A percentile compares a stretch with the other conserved stretches of the same genome.
These are phyloP conservation scores for Mycena albidolilacea DNA, from an alignment of 768 basidiomycete genomes.

Conservation along the genomic window DNA sequence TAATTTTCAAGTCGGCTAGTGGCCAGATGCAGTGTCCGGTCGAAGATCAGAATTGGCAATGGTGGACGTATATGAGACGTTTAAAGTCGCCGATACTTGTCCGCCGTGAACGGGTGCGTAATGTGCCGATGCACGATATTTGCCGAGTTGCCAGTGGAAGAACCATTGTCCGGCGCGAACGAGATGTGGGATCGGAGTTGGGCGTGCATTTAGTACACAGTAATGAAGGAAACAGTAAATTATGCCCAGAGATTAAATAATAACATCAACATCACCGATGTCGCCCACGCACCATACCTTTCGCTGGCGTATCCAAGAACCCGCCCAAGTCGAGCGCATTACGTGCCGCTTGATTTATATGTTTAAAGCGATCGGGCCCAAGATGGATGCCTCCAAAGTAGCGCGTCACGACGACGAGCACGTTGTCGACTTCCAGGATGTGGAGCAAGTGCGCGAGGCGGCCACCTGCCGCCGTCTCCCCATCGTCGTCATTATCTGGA, in stretches of 20 bases:
- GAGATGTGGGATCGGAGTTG: background rate
- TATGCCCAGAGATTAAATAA: background rate
- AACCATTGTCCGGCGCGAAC: background rate
- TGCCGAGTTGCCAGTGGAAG: too few species aligned
- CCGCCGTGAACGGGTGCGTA: too few species aligned
- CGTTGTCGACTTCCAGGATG: conserved; percentile 86
- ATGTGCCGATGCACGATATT: too few species aligned
- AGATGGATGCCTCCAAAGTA: conserved; percentile 95
- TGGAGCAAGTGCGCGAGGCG: conserved; percentile 92
- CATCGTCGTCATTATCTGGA: conserved; percentile 94
- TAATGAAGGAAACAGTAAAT: conserved; percentile 5
- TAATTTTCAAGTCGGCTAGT: too few species aligned
- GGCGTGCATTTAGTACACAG: background rate
- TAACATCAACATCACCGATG: conserved; percentile 17
- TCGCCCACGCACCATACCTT: conserved; percentile 29
- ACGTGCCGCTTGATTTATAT: conserved; percentile 96
- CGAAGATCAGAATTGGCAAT: too few species aligned
- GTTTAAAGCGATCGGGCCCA: conserved; percentile 90
- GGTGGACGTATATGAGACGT: too few species aligned
- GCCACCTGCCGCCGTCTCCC: conserved; percentile 93
- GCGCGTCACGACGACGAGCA: conserved; percentile 92
- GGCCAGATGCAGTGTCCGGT: too few species aligned
- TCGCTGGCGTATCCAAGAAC: conserved; percentile 71
- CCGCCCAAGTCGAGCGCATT: conserved; percentile 92
- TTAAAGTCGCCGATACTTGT: too few species aligned